Percentiles rank a stretch among this genome's conserved stretches.
Conservation (phyloP, 2,329 filamentous ascomycete genomes). For the Lojkania enalia region DNA sequence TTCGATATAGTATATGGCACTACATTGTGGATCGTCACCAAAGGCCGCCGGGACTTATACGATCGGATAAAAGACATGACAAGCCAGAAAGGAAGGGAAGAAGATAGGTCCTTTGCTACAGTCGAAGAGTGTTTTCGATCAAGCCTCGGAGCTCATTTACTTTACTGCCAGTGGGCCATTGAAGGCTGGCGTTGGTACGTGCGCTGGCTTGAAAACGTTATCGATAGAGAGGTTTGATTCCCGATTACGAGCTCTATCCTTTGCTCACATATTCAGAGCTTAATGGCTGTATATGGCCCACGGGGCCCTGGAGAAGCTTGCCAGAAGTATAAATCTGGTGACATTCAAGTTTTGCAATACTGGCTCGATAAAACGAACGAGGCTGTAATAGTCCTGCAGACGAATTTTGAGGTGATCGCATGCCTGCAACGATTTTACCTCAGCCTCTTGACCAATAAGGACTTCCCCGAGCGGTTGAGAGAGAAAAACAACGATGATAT, state of each 20-base stretch:
- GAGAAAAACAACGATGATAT: conserved; percentile 15
- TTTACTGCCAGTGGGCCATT: conserved; percentile 47
- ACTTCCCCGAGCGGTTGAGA: conserved; percentile 22
- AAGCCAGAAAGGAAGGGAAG: conserved; percentile 26
- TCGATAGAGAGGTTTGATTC: conserved; percentile 35
- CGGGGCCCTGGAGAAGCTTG: conserved; percentile 16
- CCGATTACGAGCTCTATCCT: conserved; percentile 5
- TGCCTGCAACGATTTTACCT: conserved; percentile 24
- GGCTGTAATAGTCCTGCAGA: conserved; percentile 42
- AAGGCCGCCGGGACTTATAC: conserved; percentile 32
- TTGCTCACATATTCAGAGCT: not conserved
- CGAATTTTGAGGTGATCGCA: conserved; percentile 45
- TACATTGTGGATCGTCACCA: conserved; percentile 49
- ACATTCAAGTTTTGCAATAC: conserved; percentile 44
- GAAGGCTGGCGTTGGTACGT: conserved; percentile 52
- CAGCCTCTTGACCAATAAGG: conserved; percentile 12
- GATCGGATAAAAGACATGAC: conserved; percentile 37
- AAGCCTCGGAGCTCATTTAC: conserved; percentile 43
- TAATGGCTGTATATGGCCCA: conserved; percentile 19
- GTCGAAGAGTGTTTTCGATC: conserved; percentile 41
- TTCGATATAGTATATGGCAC: conserved; percentile 44
- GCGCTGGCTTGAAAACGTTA: conserved; percentile 41
- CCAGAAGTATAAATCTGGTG: conserved; percentile 17
- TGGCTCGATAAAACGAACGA: conserved; percentile 44
- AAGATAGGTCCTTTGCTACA: conserved; percentile 39